Evolutionary conservation across 108 stramenopile species (phyloP).

Genomic region (Nitzschia sp.): DNA sequence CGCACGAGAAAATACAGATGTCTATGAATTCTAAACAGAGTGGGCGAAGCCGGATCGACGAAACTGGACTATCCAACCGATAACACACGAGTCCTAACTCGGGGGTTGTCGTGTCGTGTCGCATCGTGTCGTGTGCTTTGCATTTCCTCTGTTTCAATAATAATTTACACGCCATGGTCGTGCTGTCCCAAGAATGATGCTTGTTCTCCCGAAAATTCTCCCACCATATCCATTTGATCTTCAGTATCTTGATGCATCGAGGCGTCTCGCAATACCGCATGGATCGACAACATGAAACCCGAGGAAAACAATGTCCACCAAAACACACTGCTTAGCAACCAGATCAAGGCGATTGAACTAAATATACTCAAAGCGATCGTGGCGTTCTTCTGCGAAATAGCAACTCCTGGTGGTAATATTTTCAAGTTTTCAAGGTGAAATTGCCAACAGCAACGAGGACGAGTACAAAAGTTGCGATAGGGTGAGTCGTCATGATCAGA

Average conservation of each 20-base stretch:
- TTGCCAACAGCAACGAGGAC: not conserved
- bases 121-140: no score
- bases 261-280: slow-evolving; percentile 82
- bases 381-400: slow-evolving; percentile 79
- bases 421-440: not conserved
- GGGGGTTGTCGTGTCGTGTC: no score
- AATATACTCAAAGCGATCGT: slow-evolving; percentile 68
- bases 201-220: slow-evolving; percentile 52
- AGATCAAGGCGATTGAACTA: slow-evolving; percentile 62
- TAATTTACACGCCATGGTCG: not conserved
- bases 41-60: no score
- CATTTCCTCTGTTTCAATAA: not conserved
- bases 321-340: slow-evolving; percentile 69
- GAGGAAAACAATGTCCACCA: slow-evolving; percentile 85
- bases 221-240: slow-evolving; percentile 82
- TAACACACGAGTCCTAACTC: no score
- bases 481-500: no score
- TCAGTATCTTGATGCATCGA: slow-evolving; percentile 89
- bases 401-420: slow-evolving; percentile 35
- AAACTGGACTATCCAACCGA: no score
- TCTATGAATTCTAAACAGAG: no score
- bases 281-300: slow-evolving; percentile 70
- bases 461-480: no score
- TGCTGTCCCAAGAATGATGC: slow-evolving; percentile 29
- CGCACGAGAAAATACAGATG: no score